Evolutionary conservation across 2,329 filamentous ascomycete species (phyloP).

Genomic region (Sclerotinia sclerotiorum): DNA sequence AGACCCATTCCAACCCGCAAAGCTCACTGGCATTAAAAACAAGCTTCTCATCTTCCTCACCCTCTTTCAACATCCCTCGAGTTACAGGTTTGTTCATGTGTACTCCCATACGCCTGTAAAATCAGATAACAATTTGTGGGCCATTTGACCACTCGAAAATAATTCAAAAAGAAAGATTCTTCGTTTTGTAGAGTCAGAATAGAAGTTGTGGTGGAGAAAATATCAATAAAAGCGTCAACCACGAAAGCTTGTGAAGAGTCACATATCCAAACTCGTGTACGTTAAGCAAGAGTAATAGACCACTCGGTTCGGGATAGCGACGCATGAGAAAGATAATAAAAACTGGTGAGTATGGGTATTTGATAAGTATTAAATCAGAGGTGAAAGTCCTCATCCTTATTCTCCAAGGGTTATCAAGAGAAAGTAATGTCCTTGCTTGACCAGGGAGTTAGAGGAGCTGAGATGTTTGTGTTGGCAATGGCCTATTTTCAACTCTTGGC

Average conservation of each 20-base stretch:
- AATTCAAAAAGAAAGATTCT: constrained; percentile 7
- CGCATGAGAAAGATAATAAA: neutral
- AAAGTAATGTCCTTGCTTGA: neutral
- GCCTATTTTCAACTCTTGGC: constrained; percentile 36
- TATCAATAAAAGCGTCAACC: neutral
- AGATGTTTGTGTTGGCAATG: constrained; percentile 8
- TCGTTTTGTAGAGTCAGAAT: neutral
- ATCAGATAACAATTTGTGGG: constrained; percentile 17
- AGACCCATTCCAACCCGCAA: neutral
- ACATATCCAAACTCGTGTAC: constrained; percentile 7
- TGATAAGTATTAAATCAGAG: neutral
- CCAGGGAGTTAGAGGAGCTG: constrained; percentile 11
- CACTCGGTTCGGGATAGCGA: neutral
- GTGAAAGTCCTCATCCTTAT: neutral
- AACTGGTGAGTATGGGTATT: neutral
- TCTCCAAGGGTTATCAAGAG: neutral
- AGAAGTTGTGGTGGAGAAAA: neutral
- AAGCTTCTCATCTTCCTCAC: neutral
- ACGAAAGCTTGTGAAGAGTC: neutral
- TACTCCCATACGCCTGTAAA: constrained; percentile 18
- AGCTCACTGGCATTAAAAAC: constrained; percentile 1
- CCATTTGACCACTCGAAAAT: neutral
- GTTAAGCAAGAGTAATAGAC: neutral
- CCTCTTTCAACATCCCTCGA: neutral
- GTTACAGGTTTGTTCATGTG: constrained; percentile 2